Base-by-base conservation (phyloP, 768 basidiomycete species). In the Thelephora ganbajun region DNA sequence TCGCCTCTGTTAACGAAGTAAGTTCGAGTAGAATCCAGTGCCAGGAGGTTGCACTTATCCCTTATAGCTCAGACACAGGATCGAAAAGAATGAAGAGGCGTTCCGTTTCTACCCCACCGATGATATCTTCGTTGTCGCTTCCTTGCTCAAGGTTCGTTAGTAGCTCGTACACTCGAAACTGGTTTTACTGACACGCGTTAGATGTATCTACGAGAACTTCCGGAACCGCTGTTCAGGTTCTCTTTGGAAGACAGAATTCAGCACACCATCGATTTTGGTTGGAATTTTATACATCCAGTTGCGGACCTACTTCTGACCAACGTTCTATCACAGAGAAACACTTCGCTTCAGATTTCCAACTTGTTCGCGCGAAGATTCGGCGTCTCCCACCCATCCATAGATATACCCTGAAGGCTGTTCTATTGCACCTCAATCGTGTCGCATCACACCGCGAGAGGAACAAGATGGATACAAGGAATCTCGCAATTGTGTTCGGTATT, bases 381-480 rank as follows among this genome's bases (percentile, higher is more conserved):
- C 70, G 91, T 45, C 62, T 96, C 36, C 88, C 90, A 1, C 63
- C 76, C 2, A 77, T 94, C 35, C 92, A 94, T 56, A 85, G 90
- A 55, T 82, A 83, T 5, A 88, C 88, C 0, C 71, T 94, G 51
- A 84, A 77, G 54, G 76, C 80, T 7, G 59, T 93, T 22, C 62
- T 93, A 16, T 91, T 93, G 53, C 92, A 94, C 61, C 74, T 96
- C 14, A 68, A 80, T 2, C 73, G 81, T 12, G 79, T 96, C 12
- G 74, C 78, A 2, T 66, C 78, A 4, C 69, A 69, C 33, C 69
- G 71, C 18, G 78, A 81, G 22, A 79, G 74, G 59, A 96, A 93
- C 60, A 94, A 93, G 64, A 96, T 96, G 92, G 92, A 91, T 56
- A 70, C 81, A 2, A 90, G 83, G 69, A 96, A 94, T 58, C 68